Conservation (phyloP, 139 green algal species). For the Gonium pectorale region DNA sequence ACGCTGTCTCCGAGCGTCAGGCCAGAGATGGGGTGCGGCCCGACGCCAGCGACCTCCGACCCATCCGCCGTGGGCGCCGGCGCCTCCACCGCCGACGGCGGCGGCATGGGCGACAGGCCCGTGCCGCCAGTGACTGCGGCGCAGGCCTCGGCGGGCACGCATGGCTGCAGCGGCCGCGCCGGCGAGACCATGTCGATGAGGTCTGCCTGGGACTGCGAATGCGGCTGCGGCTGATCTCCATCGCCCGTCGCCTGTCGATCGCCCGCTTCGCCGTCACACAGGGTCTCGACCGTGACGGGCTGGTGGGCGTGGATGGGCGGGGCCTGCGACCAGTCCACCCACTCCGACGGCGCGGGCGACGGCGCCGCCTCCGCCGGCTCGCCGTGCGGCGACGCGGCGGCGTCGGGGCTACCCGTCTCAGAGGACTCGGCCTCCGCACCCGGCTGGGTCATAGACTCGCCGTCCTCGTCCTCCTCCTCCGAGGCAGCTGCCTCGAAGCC, state of each 20-base stretch:
- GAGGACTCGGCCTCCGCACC: neutral
- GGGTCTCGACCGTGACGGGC: too few species aligned
- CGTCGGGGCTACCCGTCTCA: too few species aligned
- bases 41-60: too few species aligned
- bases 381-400: neutral
- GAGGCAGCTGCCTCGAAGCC: too few species aligned
- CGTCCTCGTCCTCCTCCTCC: too few species aligned
- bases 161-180: neutral
- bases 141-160: neutral
- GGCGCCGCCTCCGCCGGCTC: neutral
- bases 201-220: neutral
- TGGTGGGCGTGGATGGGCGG: neutral
- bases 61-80: too few species aligned
- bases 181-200: slow-evolving; percentile 21
- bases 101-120: neutral
- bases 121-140: neutral
- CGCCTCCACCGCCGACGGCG: neutral
- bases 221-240: neutral
- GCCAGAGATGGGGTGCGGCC: too few species aligned
- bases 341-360: neutral
- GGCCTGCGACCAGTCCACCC: slow-evolving; percentile 37
- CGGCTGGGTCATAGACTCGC: too few species aligned
- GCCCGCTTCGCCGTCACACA: too few species aligned
- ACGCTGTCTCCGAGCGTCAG: too few species aligned
- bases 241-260: neutral